phyloP scores from a whole-genome alignment of 2,329 filamentous ascomycete species.

The Pestalotiopsis sp. region DNA sequence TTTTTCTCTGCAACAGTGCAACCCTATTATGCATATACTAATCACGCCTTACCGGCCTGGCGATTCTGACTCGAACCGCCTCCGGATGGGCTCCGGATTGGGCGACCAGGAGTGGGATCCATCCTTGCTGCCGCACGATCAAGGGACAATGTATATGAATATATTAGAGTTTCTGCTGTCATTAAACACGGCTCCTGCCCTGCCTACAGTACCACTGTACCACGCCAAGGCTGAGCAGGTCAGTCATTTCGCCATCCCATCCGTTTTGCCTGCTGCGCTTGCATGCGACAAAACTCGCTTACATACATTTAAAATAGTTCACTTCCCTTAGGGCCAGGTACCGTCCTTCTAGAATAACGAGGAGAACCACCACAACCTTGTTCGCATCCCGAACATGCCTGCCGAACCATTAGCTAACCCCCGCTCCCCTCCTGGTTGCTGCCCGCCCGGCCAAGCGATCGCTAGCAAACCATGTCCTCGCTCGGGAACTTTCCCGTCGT shows the following conservation, averaged over 20 bases:
- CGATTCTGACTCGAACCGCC: not conserved
- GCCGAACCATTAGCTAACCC: not conserved
- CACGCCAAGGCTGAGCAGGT: not conserved
- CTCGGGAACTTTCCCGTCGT: not conserved
- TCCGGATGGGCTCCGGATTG: not conserved
- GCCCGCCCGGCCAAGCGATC: not conserved
- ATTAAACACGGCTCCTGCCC: not conserved
- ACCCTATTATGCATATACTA: not conserved
- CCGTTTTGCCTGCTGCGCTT: too few species aligned
- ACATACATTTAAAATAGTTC: not conserved
- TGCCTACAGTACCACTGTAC: not conserved
- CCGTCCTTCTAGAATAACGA: conserved; percentile 1
- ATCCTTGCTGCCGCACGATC: too few species aligned
- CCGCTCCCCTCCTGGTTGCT: not conserved
- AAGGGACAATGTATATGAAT: not conserved
- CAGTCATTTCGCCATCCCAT: not conserved
- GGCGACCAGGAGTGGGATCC: not conserved
- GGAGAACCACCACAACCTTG: not conserved
- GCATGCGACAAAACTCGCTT: not conserved
- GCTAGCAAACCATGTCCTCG: not conserved
- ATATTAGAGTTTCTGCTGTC: not conserved
- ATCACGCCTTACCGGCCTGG: not conserved
- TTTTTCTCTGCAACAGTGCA: not conserved
- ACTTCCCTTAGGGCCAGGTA: not conserved
- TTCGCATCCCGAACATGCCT: not conserved